Evolutionary conservation across 305 asterid species (phyloP).

Genomic region (Solanum hybrid): DNA sequence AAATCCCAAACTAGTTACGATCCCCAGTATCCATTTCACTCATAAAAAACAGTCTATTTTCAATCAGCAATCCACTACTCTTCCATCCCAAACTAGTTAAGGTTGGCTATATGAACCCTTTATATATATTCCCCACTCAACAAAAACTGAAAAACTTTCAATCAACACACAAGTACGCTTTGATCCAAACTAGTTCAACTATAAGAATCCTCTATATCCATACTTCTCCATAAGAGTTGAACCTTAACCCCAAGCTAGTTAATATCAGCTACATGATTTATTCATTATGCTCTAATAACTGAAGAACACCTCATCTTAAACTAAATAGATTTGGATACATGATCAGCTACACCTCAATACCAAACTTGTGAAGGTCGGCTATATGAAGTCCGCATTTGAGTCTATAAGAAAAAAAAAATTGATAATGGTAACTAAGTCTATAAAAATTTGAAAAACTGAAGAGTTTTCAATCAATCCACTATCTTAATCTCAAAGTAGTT

Average conservation of each 20-base stretch:
- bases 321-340: not conserved
- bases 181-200: not conserved
- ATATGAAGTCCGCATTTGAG: not conserved
- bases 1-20: not conserved
- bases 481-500: not conserved
- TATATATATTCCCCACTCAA: not conserved
- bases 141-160: not conserved
- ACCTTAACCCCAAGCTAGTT: not conserved
- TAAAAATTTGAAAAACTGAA: not conserved
- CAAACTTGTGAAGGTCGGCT: not conserved
- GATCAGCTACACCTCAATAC: not conserved
- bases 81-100: not conserved
- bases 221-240: not conserved
- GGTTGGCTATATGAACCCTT: not conserved
- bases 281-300: not conserved
- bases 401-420: not conserved
- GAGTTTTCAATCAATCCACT: not conserved
- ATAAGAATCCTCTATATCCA: not conserved
- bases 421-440: not conserved
- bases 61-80: not conserved
- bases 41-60: not conserved
- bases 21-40: not conserved
- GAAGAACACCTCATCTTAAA: not conserved
- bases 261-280: not conserved
- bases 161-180: not conserved